Evolutionary conservation across 2,329 filamentous ascomycete genomes (phyloP), one percentile per base, ranked within the genome.

Genomic region (Aspergillus fischeri): DNA sequence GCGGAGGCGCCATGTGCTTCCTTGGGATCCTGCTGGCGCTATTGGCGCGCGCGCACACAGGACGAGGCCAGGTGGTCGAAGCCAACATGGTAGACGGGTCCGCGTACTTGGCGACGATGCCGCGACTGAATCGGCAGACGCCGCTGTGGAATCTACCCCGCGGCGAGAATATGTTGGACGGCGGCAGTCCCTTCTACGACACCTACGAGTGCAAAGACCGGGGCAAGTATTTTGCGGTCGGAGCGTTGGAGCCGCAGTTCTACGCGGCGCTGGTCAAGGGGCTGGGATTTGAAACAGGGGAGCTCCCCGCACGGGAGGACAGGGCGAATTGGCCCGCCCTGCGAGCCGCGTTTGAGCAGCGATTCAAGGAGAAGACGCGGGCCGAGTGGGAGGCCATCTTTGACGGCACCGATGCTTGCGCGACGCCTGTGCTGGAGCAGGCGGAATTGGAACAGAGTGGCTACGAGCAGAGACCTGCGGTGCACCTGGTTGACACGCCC

Each of bases 61-160:
- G 91, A 0, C 77, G 76, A 2, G 93, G 93, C 0, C 93, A 97
- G 75, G 87, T 97, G 11, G 92, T 97, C 8, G 91, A 97, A 76
- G 91, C 90, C 17, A 97, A 96, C 73, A 97, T 97, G 93, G 93
- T 97, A 11, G 93, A 97, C 76, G 93, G 93, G 8, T 85, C 83
- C 24, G 84, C 86, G 38, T 93, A 93, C 73, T 77, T 97, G 27
- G 87, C 88, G 1, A 88, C 86, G 0, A 93, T 93, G 76, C 87
- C 90, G 52, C 81, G 93, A 35, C 78, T 95, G 59, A 80, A 80
- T 28, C 79, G 81, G 60, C 86, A 87, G 69, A 86, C 80, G 6
- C 81, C 83, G 0, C 70, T 86, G 42, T 92, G 91, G 79, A 71
- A 78, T 64, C 72, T 73, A 3, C 80, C 84, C 27, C 80, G 92